Evolutionary conservation across 2,329 filamentous ascomycete genomes (phyloP), one percentile per base, ranked within the genome.

Genomic region (Juglanconis juglandina): DNA sequence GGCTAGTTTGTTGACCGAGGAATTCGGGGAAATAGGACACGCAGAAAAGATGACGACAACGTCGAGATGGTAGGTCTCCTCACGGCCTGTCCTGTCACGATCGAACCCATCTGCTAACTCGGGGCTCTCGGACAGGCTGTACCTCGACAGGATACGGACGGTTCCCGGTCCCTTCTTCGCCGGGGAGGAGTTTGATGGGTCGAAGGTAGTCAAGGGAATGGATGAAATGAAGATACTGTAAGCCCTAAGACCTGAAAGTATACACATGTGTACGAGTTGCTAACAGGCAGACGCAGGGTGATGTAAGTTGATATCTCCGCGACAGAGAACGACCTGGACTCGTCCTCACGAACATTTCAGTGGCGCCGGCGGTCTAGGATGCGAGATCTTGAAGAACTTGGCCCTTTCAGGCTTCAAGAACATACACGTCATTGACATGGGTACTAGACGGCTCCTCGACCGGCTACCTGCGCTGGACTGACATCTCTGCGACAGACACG

Each of bases 401-500:
- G 95, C 95, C 47, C 83, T 99, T 56, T 97, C 94, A 2, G 92
- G 93, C 34, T 99, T 99, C 79, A 96, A 90, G 75, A 87, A 96
- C 70, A 97, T 99, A 67, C 92, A 99, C 78, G 95, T 99, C 61
- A 98, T 99, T 69, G 95, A 99, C 77, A 99, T 99, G 95, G 91
- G 90, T 89, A 76, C 61, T 81, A 71, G n/a, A 14, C 67, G 35
- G 14, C 35, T 14, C 47, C 11, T n/a, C 39, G 30, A 24, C 34
- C 42, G 14, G 34, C 4, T 47, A 17, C 47, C 14, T 41, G 32
- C 14, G n/a, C 33, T 32, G 11, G 33, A 42, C 62, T 66, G 54
- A 66, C 56, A 7, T 11, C 17, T 48, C 49, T 9, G 33, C 50
- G 30, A 44, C 66, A 92, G 92, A 99, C 75, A 99, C 94, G 1